Conservation (phyloP, 23 red algal genomes). For the Gracilaria vermiculophylla region DNA sequence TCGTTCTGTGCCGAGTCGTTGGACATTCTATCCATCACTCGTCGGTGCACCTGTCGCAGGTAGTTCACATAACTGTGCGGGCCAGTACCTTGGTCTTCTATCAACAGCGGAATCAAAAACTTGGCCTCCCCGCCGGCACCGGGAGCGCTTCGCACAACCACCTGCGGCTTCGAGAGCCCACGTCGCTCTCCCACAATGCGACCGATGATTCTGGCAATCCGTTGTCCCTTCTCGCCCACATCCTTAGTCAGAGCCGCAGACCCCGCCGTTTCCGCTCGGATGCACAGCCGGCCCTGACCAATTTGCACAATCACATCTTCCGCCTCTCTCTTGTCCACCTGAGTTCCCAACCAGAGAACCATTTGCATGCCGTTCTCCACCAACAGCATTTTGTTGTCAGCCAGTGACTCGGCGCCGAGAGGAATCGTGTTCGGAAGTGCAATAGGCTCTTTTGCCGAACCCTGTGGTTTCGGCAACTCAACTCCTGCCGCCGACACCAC, state of each 20-base stretch:
- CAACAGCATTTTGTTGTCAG: constrained; percentile 73
- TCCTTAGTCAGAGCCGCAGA: constrained; percentile 28
- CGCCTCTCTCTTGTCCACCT: constrained; percentile 16
- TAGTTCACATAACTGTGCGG: constrained; percentile 79
- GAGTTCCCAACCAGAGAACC: constrained; percentile 82
- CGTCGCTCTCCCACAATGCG: constrained; percentile 49
- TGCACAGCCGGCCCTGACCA: constrained; percentile 45
- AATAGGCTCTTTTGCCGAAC: constrained; percentile 32
- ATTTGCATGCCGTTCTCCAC: constrained; percentile 87
- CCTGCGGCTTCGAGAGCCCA: constrained; percentile 42
- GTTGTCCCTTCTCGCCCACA: constrained; percentile 61
- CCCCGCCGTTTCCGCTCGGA: constrained; percentile 55
- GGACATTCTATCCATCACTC: constrained; percentile 80
- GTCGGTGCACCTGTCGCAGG: constrained; percentile 65
- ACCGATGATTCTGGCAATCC: constrained; percentile 60
- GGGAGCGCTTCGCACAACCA: constrained; percentile 41
- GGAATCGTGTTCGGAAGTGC: constrained; percentile 71
- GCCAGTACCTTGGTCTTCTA: constrained; percentile 69
- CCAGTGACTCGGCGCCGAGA: constrained; percentile 63
- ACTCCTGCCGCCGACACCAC: neutral
- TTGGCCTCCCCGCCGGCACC: constrained; percentile 57
- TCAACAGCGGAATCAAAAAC: constrained; percentile 59
- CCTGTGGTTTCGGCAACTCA: neutral
- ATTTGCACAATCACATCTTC: constrained; percentile 49
- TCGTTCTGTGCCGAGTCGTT: constrained; percentile 71